A percentile compares a stretch with the other conserved stretches of the same genome.
phyloP scores from a whole-genome alignment of 768 basidiomycete species.

The Leccinum rimulosum region DNA sequence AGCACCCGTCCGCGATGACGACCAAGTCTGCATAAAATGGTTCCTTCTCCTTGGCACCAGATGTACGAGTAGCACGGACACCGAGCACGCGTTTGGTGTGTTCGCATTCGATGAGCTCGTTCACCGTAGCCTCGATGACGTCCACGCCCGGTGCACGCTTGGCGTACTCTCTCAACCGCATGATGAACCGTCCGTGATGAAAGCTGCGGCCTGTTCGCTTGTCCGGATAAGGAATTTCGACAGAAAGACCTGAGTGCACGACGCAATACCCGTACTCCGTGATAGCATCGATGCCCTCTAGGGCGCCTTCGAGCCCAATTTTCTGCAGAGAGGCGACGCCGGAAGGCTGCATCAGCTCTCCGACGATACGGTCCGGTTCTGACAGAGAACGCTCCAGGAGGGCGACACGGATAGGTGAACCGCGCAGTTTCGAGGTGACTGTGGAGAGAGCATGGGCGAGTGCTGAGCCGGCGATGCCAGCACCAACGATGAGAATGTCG shows the following conservation, averaged over 20 bases:
- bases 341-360: constrained; percentile 93
- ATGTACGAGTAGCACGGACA: constrained; percentile 52
- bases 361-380: constrained; percentile 95
- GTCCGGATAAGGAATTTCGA: constrained; percentile 87
- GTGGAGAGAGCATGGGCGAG: constrained; percentile 83
- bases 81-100: constrained; percentile 56
- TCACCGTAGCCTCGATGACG: constrained; percentile 81
- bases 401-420: constrained; percentile 68
- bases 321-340: constrained; percentile 73
- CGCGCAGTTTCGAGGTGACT: constrained; percentile 38
- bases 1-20: constrained; percentile 91
- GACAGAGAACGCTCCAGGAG: constrained; percentile 88
- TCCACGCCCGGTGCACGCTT: constrained; percentile 62
- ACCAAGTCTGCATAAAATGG: constrained; percentile 73
- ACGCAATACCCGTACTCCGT: constrained; percentile 86
- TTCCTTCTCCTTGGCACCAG: constrained; percentile 39
- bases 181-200: constrained; percentile 91
- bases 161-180: constrained; percentile 70
- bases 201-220: constrained; percentile 77
- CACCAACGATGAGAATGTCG: constrained; percentile 88
- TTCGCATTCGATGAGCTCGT: constrained; percentile 64
- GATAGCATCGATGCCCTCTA: constrained; percentile 89
- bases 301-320: constrained; percentile 71
- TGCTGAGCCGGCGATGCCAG: constrained; percentile 85
- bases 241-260: constrained; percentile 53